Conservation (phyloP, 2,329 filamentous ascomycete genomes). For the Trichothecium sympodiale region DNA sequence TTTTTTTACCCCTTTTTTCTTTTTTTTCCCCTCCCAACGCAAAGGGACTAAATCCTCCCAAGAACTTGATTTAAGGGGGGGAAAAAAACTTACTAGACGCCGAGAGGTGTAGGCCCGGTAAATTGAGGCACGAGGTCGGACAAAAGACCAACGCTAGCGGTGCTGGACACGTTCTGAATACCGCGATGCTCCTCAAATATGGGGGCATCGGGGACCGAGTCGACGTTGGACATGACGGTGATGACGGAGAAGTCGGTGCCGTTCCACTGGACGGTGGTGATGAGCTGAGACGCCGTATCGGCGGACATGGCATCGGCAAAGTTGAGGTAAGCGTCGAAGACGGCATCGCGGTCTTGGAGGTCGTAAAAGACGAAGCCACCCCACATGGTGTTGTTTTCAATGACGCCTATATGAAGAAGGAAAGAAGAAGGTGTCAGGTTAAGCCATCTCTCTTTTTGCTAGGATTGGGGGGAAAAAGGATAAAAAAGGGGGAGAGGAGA, state of each 20-base stretch:
- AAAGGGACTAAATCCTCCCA: background rate
- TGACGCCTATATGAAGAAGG: too few relatives aligned
- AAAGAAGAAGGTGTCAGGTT: too few relatives aligned
- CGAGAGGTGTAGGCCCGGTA: background rate
- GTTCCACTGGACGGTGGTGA: constrained; percentile 7
- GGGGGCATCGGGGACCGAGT: constrained; percentile 3
- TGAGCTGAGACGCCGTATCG: constrained; percentile 9
- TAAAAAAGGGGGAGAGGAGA: too few relatives aligned
- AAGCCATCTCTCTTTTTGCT: too few relatives aligned
- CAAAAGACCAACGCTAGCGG: constrained; percentile 1
- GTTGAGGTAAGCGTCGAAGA: constrained; percentile 16
- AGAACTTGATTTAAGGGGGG: background rate
- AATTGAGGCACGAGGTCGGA: background rate
- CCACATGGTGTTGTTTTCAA: constrained; percentile 15
- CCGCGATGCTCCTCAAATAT: constrained; percentile 8
- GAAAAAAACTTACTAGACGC: constrained; percentile 1
- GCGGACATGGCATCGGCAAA: constrained; percentile 14
- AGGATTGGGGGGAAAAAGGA: too few relatives aligned
- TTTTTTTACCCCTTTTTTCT: background rate
- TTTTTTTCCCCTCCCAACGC: background rate
- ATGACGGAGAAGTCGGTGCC: constrained; percentile 1
- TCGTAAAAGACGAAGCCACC: constrained; percentile 16
- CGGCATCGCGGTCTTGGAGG: constrained; percentile 10
- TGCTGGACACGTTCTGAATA: too few relatives aligned
- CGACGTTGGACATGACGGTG: constrained; percentile 7